Conservation (phyloP, 2,329 filamentous ascomycete genomes). For the Davidsoniella neocaledoniae region DNA sequence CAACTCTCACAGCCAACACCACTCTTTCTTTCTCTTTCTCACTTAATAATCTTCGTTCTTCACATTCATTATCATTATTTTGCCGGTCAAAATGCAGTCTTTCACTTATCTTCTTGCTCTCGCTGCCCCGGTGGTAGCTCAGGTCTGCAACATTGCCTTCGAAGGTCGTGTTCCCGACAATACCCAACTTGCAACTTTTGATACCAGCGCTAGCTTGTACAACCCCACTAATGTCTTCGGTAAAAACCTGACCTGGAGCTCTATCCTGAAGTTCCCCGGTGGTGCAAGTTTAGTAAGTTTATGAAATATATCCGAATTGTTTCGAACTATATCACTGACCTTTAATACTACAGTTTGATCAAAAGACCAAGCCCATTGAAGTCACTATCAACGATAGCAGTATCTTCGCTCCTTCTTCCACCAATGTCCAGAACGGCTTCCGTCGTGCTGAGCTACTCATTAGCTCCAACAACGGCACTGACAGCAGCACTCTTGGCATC, state of each 20-base stretch:
- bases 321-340: slow-evolving; percentile 1
- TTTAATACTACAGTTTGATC: slow-evolving; percentile 23
- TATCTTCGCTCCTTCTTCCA: slow-evolving; percentile 36
- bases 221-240: slow-evolving; percentile 36
- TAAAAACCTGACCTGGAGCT: slow-evolving; percentile 31
- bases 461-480: slow-evolving; percentile 31
- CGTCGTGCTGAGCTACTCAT: slow-evolving; percentile 41
- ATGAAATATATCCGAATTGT: slow-evolving; percentile 5
- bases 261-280: slow-evolving; percentile 31
- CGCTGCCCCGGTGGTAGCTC: slow-evolving; percentile 9
- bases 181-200: slow-evolving; percentile 24
- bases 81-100: slow-evolving; percentile 11
- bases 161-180: slow-evolving; percentile 28
- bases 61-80: slow-evolving; percentile 4
- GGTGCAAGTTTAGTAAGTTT: slow-evolving; percentile 23
- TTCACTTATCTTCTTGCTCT: slow-evolving; percentile 21
- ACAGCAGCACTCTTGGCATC: slow-evolving; percentile 33
- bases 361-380: slow-evolving; percentile 28
- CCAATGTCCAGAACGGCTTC: slow-evolving; percentile 39
- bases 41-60: not conserved
- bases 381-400: slow-evolving; percentile 40
- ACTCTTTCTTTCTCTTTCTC: slow-evolving; percentile 6
- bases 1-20: not conserved
- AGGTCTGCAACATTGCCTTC: slow-evolving; percentile 18
- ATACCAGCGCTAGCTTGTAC: slow-evolving; percentile 27